Conservation (phyloP, 371 early-diverging fungal species). For the Chytridiales sp. region DNA sequence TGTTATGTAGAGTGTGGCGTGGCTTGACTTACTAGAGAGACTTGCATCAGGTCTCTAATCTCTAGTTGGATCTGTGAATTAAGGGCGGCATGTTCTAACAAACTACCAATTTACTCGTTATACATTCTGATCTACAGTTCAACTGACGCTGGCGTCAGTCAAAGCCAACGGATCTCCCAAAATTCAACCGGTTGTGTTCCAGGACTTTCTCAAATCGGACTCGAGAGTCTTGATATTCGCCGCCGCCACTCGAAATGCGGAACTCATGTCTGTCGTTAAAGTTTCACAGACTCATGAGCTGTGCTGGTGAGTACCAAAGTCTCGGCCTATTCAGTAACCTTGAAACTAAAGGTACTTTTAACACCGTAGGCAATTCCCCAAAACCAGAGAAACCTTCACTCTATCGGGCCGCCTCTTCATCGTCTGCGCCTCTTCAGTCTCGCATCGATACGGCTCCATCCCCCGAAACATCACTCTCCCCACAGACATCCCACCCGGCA, state of each 20-base stretch:
- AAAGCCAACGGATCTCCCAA: slow-evolving; percentile 32
- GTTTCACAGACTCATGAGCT: slow-evolving; percentile 38
- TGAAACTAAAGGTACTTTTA: neutral
- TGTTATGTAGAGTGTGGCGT: too few relatives aligned
- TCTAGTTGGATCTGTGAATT: too few relatives aligned
- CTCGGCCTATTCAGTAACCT: neutral
- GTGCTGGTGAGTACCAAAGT: slow-evolving; percentile 26
- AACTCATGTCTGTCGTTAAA: slow-evolving; percentile 45
- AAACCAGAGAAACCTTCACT: slow-evolving; percentile 65
- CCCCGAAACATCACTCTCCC: slow-evolving; percentile 24
- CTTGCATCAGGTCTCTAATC: too few relatives aligned
- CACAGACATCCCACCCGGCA: slow-evolving; percentile 34
- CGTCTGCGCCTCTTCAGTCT: slow-evolving; percentile 68
- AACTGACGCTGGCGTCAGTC: slow-evolving; percentile 28
- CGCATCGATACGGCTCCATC: slow-evolving; percentile 60
- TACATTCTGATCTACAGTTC: too few relatives aligned
- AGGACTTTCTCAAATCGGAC: slow-evolving; percentile 34
- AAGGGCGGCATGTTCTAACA: too few relatives aligned
- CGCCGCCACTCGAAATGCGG: slow-evolving; percentile 38
- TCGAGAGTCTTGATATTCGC: slow-evolving; percentile 35
- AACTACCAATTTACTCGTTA: too few relatives aligned
- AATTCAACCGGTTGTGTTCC: slow-evolving; percentile 38
- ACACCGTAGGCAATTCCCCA: slow-evolving; percentile 64
- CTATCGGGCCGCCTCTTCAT: slow-evolving; percentile 71
- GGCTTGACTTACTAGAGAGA: too few relatives aligned